phyloP scores from a whole-genome alignment of 306 rosid genomes.

The Chamaecrista fasciculata region DNA sequence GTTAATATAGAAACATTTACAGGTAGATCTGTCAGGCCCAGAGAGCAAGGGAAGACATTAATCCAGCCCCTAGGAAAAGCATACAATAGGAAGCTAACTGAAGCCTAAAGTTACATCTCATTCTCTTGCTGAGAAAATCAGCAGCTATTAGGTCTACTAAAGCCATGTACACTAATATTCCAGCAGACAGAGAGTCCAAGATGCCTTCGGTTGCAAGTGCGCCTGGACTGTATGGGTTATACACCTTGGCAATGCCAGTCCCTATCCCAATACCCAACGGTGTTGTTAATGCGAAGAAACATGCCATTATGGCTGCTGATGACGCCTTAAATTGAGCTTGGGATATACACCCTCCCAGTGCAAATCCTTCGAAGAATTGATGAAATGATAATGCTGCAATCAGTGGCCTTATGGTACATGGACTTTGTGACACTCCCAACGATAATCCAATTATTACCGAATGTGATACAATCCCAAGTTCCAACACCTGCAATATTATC shows the following conservation, averaged over 20 bases:
- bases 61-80: slow-evolving; percentile 94
- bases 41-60: slow-evolving; percentile 83
- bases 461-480: slow-evolving; percentile 95
- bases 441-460: slow-evolving; percentile 91
- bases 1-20: too few relatives aligned
- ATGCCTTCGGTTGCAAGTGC: slow-evolving; percentile 77
- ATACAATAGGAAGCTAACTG: slow-evolving; percentile 72
- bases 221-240: slow-evolving; percentile 64
- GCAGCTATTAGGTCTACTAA: slow-evolving; percentile 92
- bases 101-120: slow-evolving; percentile 92
- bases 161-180: slow-evolving; percentile 93
- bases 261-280: slow-evolving; percentile 78
- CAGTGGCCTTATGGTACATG: slow-evolving; percentile 82
- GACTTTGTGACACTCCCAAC: slow-evolving; percentile 86
- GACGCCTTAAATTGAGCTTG: slow-evolving; percentile 77
- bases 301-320: slow-evolving; percentile 71
- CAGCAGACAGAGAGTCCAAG: slow-evolving; percentile 77
- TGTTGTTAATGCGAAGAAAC: slow-evolving; percentile 79
- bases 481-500: slow-evolving; percentile 78
- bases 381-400: slow-evolving; percentile 90
- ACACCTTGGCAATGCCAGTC: slow-evolving; percentile 54
- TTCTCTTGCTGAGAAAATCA: slow-evolving; percentile 89
- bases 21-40: slow-evolving; percentile 67
- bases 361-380: slow-evolving; percentile 98
- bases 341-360: slow-evolving; percentile 95